Conservation (phyloP, 2,329 filamentous ascomycete species). For the Alternaria sp. region DNA sequence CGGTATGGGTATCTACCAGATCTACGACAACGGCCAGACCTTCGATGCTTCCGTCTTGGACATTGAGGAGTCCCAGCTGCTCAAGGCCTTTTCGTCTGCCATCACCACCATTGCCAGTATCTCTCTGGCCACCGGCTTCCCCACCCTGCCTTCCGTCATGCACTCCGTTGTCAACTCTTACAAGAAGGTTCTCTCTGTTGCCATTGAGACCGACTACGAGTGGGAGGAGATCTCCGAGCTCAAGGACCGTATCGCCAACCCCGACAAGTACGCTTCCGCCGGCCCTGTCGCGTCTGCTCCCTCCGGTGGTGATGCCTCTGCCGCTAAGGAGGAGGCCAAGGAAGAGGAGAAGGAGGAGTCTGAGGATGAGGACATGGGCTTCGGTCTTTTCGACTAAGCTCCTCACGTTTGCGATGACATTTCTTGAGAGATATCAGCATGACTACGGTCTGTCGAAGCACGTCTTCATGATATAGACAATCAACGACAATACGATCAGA, state of each 20-base stretch:
- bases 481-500: constrained; percentile 49
- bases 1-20: constrained; percentile 94
- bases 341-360: constrained; percentile 65
- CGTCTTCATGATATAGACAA: constrained; percentile 45
- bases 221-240: constrained; percentile 97
- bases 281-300: constrained; percentile 71
- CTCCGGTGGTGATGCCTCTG: constrained; percentile 60
- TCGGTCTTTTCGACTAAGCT: constrained; percentile 64
- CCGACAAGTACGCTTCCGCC: constrained; percentile 89
- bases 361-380: constrained; percentile 63
- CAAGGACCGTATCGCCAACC: constrained; percentile 99
- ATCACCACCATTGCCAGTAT: constrained; percentile 87
- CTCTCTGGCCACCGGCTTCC: constrained; percentile 93
- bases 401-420: constrained; percentile 29
- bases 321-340: constrained; percentile 59
- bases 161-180: constrained; percentile 97
- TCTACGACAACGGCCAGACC: constrained; percentile 96
- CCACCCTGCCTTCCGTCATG: constrained; percentile 92
- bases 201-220: constrained; percentile 86
- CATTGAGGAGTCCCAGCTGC: constrained; percentile 92
- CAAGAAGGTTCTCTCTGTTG: constrained; percentile 94
- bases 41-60: constrained; percentile 89
- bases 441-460: constrained; percentile 29
- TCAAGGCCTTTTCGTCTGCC: constrained; percentile 80
- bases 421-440: constrained; percentile 33